Conservation (phyloP, 768 basidiomycete genomes). For the Boletus tomentosulus region DNA sequence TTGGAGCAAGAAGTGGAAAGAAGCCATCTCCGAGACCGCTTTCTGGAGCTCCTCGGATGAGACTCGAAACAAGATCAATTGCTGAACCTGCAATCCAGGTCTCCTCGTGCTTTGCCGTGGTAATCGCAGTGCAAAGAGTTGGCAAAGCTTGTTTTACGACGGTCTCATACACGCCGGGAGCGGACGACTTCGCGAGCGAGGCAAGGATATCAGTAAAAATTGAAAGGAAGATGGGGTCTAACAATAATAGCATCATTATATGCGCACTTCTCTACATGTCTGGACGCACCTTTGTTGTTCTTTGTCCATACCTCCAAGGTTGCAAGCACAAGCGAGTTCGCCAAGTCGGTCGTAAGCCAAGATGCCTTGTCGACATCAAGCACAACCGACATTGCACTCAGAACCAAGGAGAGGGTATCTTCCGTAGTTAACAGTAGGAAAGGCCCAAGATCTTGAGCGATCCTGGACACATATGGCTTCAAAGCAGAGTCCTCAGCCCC, state of each 20-base stretch:
- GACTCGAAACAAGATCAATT: constrained; percentile 72
- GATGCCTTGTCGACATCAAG: constrained; percentile 67
- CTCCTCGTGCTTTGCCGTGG: constrained; percentile 53
- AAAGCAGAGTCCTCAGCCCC: constrained; percentile 55
- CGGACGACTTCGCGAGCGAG: constrained; percentile 59
- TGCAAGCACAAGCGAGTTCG: constrained; percentile 59
- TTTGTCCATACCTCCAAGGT: constrained; percentile 81
- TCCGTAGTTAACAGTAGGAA: constrained; percentile 78
- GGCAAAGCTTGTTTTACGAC: constrained; percentile 76
- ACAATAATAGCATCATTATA: constrained; percentile 12
- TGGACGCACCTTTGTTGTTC: constrained; percentile 69
- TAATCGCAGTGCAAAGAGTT: constrained; percentile 61
- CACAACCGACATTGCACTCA: constrained; percentile 81
- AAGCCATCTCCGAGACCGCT: constrained; percentile 75
- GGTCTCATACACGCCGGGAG: constrained; percentile 60
- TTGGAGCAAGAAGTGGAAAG: constrained; percentile 70
- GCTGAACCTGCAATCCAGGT: constrained; percentile 77
- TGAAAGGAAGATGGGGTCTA: constrained; percentile 87
- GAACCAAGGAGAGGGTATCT: constrained; percentile 82
- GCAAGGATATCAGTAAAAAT: constrained; percentile 78
- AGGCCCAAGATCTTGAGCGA: constrained; percentile 78
- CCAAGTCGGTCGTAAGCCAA: constrained; percentile 69
- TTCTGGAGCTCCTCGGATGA: constrained; percentile 62
- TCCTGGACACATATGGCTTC: constrained; percentile 61
- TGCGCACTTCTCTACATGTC: background rate